Evolutionary conservation across 805 yeast genomes (phyloP).

Genomic region (Yarrowia sp.): DNA sequence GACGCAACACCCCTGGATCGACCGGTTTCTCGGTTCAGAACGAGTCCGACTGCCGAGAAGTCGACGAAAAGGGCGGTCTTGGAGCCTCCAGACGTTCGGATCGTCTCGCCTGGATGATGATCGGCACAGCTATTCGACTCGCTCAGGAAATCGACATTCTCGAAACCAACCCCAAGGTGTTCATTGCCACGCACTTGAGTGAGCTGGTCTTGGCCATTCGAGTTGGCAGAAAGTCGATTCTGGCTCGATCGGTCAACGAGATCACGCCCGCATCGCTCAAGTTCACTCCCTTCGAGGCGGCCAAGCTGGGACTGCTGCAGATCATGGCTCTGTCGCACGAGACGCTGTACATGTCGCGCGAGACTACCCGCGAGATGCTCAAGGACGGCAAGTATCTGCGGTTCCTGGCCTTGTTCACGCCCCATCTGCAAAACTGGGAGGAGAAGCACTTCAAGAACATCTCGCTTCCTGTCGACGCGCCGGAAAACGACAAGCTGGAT

Average conservation of each 20-base stretch:
- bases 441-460: slow-evolving; percentile 57
- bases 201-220: slow-evolving; percentile 83
- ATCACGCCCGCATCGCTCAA: slow-evolving; percentile 47
- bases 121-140: slow-evolving; percentile 80
- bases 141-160: slow-evolving; percentile 85
- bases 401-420: slow-evolving; percentile 67
- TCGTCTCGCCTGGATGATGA: slow-evolving; percentile 90
- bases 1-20: not conserved
- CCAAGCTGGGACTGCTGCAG: slow-evolving; percentile 74
- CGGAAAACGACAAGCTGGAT: slow-evolving; percentile 32
- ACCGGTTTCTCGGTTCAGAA: not conserved
- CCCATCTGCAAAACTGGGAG: slow-evolving; percentile 78
- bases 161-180: slow-evolving; percentile 68
- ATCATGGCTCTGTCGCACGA: slow-evolving; percentile 82
- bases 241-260: slow-evolving; percentile 61
- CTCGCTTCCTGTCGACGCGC: slow-evolving; percentile 28
- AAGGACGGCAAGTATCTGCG: slow-evolving; percentile 52
- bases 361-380: slow-evolving; percentile 39
- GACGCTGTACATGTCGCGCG: slow-evolving; percentile 60
- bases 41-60: slow-evolving; percentile 27
- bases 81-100: slow-evolving; percentile 85
- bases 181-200: slow-evolving; percentile 78
- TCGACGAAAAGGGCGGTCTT: slow-evolving; percentile 62
- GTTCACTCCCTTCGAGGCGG: slow-evolving; percentile 65
- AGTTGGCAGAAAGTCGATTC: slow-evolving; percentile 73